phyloP scores from a whole-genome alignment of 768 basidiomycete genomes.

The Ramaria sp. region DNA sequence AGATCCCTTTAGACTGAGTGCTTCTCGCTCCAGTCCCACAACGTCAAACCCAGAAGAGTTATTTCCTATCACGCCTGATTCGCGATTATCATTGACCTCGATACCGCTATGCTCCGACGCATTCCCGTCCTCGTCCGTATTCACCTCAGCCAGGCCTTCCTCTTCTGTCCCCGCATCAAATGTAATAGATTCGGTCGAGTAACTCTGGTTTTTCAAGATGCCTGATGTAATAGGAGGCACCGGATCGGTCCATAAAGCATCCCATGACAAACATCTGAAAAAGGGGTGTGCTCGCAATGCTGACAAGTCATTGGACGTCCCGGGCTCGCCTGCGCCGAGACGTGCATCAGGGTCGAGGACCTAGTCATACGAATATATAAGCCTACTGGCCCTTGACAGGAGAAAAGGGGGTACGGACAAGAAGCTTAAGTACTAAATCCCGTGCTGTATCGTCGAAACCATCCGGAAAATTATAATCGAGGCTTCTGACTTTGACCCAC shows the following conservation, averaged over 20 bases:
- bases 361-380: slow-evolving; percentile 18
- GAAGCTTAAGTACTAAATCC: slow-evolving; percentile 65
- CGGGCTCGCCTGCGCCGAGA: slow-evolving; percentile 43
- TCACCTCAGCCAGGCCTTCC: slow-evolving; percentile 36
- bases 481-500: slow-evolving; percentile 85
- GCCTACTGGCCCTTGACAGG: not conserved
- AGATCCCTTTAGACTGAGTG: not conserved
- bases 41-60: no score
- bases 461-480: slow-evolving; percentile 81
- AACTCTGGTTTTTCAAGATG: slow-evolving; percentile 37
- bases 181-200: slow-evolving; percentile 19
- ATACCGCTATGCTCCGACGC: slow-evolving; percentile 2
- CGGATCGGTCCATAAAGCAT: slow-evolving; percentile 52
- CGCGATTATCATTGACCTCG: not conserved
- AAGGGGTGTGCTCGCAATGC: slow-evolving; percentile 54
- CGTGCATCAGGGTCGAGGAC: slow-evolving; percentile 48
- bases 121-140: slow-evolving; percentile 13
- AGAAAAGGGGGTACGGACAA: slow-evolving; percentile 37
- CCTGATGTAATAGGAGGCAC: slow-evolving; percentile 51
- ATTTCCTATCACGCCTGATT: not conserved
- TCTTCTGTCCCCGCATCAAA: slow-evolving; percentile 46
- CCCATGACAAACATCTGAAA: slow-evolving; percentile 50
- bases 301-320: slow-evolving; percentile 26
- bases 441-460: slow-evolving; percentile 75
- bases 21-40: no score